Percentiles rank a stretch among this genome's conserved stretches.
Conservation (phyloP, 768 basidiomycete species). For the Termitomyces sp. region DNA sequence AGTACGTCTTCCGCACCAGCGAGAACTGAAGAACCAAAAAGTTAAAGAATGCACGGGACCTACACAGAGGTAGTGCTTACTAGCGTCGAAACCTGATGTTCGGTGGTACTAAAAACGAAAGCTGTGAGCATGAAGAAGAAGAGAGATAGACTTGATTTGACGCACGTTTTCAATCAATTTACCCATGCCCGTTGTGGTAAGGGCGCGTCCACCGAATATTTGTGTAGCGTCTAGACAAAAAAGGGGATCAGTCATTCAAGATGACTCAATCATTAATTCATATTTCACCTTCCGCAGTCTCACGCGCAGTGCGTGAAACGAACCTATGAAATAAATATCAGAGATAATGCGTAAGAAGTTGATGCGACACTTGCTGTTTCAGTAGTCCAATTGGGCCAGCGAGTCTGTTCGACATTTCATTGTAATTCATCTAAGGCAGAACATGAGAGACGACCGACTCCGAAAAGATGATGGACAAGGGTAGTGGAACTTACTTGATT, state of each 20-base stretch:
- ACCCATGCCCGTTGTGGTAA: slow-evolving; percentile 87
- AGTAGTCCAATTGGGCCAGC: slow-evolving; percentile 87
- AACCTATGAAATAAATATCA: slow-evolving; percentile 35
- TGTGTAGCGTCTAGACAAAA: slow-evolving; percentile 62
- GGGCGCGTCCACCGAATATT: slow-evolving; percentile 84
- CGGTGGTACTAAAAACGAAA: slow-evolving; percentile 63
- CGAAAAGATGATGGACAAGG: neutral
- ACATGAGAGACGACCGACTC: neutral
- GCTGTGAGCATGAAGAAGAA: neutral
- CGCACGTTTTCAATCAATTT: slow-evolving; percentile 74
- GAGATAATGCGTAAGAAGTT: neutral
- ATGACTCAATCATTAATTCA: slow-evolving; percentile 9
- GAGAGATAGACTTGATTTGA: slow-evolving; percentile 5
- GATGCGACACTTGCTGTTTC: slow-evolving; percentile 60
- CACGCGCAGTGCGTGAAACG: slow-evolving; percentile 59
- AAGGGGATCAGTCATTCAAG: slow-evolving; percentile 25
- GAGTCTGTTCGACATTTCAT: slow-evolving; percentile 76
- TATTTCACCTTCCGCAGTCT: slow-evolving; percentile 58
- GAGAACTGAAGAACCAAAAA: slow-evolving; percentile 35
- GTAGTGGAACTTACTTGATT: slow-evolving; percentile 53
- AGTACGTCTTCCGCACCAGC: slow-evolving; percentile 76
- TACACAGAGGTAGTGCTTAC: slow-evolving; percentile 25
- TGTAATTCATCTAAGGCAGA: slow-evolving; percentile 68
- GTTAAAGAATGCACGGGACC: neutral
- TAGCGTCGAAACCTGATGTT: slow-evolving; percentile 79